Percentiles rank a stretch among this genome's conserved stretches.
Evolutionary conservation across 768 basidiomycete species (phyloP).

Genomic region (Lentinula detonsa): DNA sequence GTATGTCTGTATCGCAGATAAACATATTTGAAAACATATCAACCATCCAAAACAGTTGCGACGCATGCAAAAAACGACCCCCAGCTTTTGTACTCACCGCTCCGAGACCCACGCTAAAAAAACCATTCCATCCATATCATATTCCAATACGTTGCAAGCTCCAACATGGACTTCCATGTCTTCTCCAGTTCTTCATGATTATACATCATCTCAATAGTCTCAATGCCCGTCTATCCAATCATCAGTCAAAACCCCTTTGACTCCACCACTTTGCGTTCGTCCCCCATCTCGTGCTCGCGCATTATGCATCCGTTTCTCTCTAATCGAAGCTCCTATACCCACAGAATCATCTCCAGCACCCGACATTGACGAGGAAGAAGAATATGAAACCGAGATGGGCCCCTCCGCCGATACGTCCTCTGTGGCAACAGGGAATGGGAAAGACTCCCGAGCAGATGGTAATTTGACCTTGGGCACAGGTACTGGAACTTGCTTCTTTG

Average conservation of each 20-base stretch:
- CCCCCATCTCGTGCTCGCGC: slow-evolving; percentile 75
- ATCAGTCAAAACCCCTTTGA: slow-evolving; percentile 61
- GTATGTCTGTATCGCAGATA: background rate
- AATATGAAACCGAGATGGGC: background rate
- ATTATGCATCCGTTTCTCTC: slow-evolving; percentile 56
- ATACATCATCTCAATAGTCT: too few species aligned
- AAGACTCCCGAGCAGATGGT: slow-evolving; percentile 49
- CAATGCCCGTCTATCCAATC: slow-evolving; percentile 12
- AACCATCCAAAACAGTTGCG: background rate
- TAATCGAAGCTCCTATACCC: slow-evolving; percentile 8
- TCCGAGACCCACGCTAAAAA: background rate
- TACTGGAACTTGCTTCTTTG: slow-evolving; percentile 31
- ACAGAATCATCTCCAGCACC: slow-evolving; percentile 15
- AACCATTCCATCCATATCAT: background rate
- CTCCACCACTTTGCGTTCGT: slow-evolving; percentile 82
- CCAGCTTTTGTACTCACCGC: background rate
- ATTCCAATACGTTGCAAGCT: background rate
- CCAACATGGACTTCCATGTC: background rate
- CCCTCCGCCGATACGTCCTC: slow-evolving; percentile 11
- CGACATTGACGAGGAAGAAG: slow-evolving; percentile 5
- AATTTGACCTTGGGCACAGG: slow-evolving; percentile 33
- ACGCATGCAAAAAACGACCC: background rate
- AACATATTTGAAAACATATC: background rate
- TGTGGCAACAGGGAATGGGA: slow-evolving; percentile 43
- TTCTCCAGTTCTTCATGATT: too few species aligned